Percentiles rank a stretch among this genome's conserved stretches.
phyloP scores from a whole-genome alignment of 2,329 filamentous ascomycete species.

The Beauveria bassiana region DNA sequence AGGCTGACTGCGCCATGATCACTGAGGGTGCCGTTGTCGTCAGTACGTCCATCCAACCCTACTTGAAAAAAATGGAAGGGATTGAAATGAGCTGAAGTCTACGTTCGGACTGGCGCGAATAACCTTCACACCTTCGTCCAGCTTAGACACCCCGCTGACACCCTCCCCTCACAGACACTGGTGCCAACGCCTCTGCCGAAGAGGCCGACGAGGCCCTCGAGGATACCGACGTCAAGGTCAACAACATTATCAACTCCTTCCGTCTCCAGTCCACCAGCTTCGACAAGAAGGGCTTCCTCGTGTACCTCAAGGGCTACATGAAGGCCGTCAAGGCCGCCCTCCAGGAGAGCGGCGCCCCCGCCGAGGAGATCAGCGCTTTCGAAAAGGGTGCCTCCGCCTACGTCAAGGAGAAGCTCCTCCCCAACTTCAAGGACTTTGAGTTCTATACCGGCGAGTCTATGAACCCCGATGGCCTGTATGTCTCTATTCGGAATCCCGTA shows the following conservation, averaged over 20 bases:
- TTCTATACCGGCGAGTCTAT: conserved; percentile 89
- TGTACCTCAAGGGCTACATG: conserved; percentile 88
- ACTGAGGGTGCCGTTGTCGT: conserved; percentile 66
- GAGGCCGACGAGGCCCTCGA: conserved; percentile 71
- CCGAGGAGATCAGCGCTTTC: conserved; percentile 67
- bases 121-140: not conserved
- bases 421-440: conserved; percentile 93
- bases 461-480: conserved; percentile 89
- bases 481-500: conserved; percentile 18
- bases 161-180: conserved; percentile 54
- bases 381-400: conserved; percentile 66
- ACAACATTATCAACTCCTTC: conserved; percentile 92
- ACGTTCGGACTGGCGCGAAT: not conserved
- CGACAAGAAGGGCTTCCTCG: conserved; percentile 81
- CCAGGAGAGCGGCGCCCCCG: conserved; percentile 51
- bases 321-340: conserved; percentile 74
- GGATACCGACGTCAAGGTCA: conserved; percentile 65
- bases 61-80: not conserved
- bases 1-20: conserved; percentile 90
- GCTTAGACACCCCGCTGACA: conserved; percentile 11
- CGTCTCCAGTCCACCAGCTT: conserved; percentile 70
- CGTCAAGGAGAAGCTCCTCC: conserved; percentile 73
- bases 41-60: conserved; percentile 45
- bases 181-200: conserved; percentile 96
- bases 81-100: not conserved